These are phyloP conservation scores for Guillardia theta DNA, from an alignment of 78 protist species.

Conservation along the genomic window DNA sequence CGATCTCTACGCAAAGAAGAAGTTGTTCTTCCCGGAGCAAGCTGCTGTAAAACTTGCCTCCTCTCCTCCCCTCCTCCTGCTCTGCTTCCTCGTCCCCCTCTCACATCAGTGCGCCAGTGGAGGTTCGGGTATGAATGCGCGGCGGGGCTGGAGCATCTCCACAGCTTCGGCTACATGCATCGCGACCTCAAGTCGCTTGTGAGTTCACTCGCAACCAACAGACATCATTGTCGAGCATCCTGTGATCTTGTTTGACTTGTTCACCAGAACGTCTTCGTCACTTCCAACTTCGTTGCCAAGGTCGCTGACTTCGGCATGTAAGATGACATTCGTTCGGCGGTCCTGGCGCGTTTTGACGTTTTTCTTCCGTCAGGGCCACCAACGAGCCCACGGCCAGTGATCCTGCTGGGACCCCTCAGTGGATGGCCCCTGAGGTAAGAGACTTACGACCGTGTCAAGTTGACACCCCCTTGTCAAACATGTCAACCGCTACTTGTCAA, in stretches of 20 bases:
- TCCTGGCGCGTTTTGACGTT: no score
- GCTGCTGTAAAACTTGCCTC: no score
- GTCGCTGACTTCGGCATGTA: slow-evolving; percentile 35
- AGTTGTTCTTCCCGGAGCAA: neutral
- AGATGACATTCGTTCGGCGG: no score
- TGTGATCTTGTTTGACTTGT: neutral
- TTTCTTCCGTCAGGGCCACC: no score
- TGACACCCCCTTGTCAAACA: no score
- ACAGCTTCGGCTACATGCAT: slow-evolving; percentile 1
- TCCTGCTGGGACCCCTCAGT: neutral
- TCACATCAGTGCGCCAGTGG: no score
- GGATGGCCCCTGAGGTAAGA: slow-evolving; percentile 38
- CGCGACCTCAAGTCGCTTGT: neutral
- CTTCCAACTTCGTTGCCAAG: neutral
- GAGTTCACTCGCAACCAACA: neutral
- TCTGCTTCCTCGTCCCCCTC: no score
- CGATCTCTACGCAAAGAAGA: neutral
- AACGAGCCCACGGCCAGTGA: neutral
- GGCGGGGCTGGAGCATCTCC: neutral
- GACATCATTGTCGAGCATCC: neutral
- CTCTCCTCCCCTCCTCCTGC: no score
- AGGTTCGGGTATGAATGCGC: neutral
- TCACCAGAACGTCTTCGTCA: neutral
- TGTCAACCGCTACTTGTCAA: neutral
- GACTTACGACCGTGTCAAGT: neutral